phyloP scores from a whole-genome alignment of 441 rosid species.

The Hura crepitans region DNA sequence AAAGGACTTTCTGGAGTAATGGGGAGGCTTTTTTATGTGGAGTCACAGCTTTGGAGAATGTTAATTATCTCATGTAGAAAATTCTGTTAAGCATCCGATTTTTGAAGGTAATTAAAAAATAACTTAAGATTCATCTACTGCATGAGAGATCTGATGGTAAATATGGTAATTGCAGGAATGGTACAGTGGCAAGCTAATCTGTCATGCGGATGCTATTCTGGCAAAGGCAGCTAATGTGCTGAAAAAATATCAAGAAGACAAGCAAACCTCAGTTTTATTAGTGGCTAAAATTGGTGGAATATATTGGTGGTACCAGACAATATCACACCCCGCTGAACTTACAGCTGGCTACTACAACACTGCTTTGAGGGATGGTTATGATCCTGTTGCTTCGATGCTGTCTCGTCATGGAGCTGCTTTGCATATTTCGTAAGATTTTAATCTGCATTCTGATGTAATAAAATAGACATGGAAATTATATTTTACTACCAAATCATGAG shows the following conservation, averaged over 20 bases:
- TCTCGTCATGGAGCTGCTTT: constrained; percentile 66
- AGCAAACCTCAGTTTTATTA: constrained; percentile 31
- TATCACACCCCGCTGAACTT: constrained; percentile 67
- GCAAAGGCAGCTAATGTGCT: constrained; percentile 26
- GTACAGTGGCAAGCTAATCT: constrained; percentile 59
- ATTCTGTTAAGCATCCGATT: not conserved
- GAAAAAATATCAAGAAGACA: constrained; percentile 31
- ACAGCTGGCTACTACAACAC: constrained; percentile 74
- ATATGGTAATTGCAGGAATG: constrained; percentile 43
- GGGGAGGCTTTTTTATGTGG: not conserved
- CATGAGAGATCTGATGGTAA: not conserved
- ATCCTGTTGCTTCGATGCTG: constrained; percentile 53
- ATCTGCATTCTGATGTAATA: not conserved
- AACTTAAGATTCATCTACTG: not conserved
- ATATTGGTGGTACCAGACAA: constrained; percentile 76
- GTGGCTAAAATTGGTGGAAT: constrained; percentile 61
- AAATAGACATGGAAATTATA: not conserved
- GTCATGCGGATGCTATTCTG: constrained; percentile 65
- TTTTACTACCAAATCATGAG: not conserved
- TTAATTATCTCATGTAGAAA: not conserved
- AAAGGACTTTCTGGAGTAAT: not conserved
- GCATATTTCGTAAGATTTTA: constrained; percentile 46
- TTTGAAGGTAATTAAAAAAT: not conserved
- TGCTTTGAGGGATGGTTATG: constrained; percentile 63
- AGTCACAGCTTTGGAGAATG: not conserved